Evolutionary conservation across 805 yeast species (phyloP).

Genomic region (Nadsonia fulvescens): DNA sequence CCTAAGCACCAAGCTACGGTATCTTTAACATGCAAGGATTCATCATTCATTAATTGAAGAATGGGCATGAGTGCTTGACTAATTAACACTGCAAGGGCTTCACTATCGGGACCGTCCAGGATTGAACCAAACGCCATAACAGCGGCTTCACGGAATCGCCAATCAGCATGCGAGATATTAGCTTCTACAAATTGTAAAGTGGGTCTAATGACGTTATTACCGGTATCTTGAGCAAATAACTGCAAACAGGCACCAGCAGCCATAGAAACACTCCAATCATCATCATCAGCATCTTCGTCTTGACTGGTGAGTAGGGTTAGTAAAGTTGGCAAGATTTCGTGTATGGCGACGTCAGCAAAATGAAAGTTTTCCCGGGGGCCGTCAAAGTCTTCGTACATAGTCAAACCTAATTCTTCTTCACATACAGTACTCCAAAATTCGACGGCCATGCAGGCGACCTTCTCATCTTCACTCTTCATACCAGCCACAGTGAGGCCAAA

Average conservation of each 20-base stretch:
- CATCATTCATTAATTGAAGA: conserved; percentile 54
- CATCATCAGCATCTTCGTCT: conserved; percentile 77
- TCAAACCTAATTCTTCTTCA: conserved; percentile 52
- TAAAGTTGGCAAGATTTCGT: conserved; percentile 76
- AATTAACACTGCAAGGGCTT: conserved; percentile 46
- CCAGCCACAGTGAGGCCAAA: conserved; percentile 81
- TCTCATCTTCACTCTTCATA: conserved; percentile 69
- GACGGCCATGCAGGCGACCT: conserved; percentile 93
- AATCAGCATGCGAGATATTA: conserved; percentile 39
- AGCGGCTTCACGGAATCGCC: conserved; percentile 93
- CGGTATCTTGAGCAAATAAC: conserved; percentile 81
- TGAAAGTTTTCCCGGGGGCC: conserved; percentile 40
- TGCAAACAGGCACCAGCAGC: conserved; percentile 97
- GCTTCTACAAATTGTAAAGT: conserved; percentile 69
- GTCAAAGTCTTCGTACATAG: conserved; percentile 25
- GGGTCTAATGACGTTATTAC: conserved; percentile 70
- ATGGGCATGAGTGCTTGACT: conserved; percentile 74
- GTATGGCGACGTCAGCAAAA: conserved; percentile 71
- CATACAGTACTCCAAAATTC: conserved; percentile 99
- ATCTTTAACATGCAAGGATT: conserved; percentile 72
- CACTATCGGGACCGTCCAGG: conserved; percentile 79
- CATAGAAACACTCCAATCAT: conserved; percentile 96
- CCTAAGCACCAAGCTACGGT: conserved; percentile 98
- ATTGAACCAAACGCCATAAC: conserved; percentile 98
- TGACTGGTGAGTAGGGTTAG: conserved; percentile 67